Evolutionary conservation across 2,329 filamentous ascomycete genomes (phyloP), one percentile per base, ranked within the genome.

Genomic region (Sporothrix dimorphospora): DNA sequence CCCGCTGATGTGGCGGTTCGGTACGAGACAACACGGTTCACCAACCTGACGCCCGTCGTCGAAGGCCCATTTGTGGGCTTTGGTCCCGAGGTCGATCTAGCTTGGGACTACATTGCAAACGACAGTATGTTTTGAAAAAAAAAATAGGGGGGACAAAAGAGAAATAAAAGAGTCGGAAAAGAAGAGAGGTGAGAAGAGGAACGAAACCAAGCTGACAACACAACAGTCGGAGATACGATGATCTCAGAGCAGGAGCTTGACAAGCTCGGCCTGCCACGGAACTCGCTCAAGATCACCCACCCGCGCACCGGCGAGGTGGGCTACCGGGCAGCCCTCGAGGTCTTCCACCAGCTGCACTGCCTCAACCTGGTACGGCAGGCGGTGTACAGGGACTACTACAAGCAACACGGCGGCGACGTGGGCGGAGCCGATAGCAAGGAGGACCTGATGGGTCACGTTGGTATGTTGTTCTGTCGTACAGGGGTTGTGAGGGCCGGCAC

Each of bases 221-320:
- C 19, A 30, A 27, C 19, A 87, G 87, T 90, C 34, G 88, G 88
- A 49, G 88, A 90, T 77, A 87, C 88, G 75, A 88, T 89, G 84
- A 86, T 90, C 69, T 85, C 85, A 0, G 80, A 83, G 27, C 80
- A 83, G 6, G 87, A 90, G 75, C 84, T 89, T 38, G 79, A 83
- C 53, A 84, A 83, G 27, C 83, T 90, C 0, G 84, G 84, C 4
- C 80, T 85, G 4, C 85, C 88, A 74, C 85, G 85, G 1, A 79
- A 83, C 27, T 86, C 86, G 0, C 81, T 89, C n/a, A 85, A 84
- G 75, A 85, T 88, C 74, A 86, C 84, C 11, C 81, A 90, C 74
- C 85, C 87, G 5, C 81, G 81, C 59, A 88, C 88, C 1, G 88
- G 87, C 21, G 82, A 86, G 72, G 83, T 84, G 49, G 88, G 88